These are phyloP conservation scores for Chamaecyparis obtusa DNA, from an alignment of 75 land plant species.

Conservation along the genomic window DNA sequence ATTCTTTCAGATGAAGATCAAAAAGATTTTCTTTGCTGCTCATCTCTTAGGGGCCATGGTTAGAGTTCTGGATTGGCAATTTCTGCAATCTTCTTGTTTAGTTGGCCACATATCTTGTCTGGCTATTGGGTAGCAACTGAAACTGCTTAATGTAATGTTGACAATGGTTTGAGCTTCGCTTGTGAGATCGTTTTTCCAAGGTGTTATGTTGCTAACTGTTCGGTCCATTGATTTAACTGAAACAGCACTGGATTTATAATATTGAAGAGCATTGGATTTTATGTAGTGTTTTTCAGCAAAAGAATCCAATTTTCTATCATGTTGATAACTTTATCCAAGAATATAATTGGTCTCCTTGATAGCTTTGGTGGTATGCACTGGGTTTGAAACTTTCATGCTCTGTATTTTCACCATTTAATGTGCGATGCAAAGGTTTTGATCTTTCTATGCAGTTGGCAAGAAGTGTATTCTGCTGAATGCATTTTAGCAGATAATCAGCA, in stretches of 20 bases:
- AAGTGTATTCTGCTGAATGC: neutral
- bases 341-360: neutral
- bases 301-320: neutral
- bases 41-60: neutral
- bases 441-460: neutral
- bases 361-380: neutral
- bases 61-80: neutral
- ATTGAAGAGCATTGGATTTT: neutral
- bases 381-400: neutral
- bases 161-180: neutral
- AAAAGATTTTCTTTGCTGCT: neutral
- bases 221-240: neutral
- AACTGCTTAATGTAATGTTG: neutral
- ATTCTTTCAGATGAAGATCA: neutral
- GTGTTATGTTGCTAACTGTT: neutral
- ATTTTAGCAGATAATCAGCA: neutral
- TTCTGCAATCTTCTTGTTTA: too few relatives aligned
- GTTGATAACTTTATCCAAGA: neutral
- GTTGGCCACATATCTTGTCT: neutral
- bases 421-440: neutral
- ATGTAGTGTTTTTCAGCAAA: neutral
- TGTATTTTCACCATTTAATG: neutral
- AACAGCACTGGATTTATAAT: neutral
- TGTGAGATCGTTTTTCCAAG: neutral
- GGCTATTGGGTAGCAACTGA: neutral